Conservation (phyloP, 768 basidiomycete species). For the Neoboletus subvelutipes region DNA sequence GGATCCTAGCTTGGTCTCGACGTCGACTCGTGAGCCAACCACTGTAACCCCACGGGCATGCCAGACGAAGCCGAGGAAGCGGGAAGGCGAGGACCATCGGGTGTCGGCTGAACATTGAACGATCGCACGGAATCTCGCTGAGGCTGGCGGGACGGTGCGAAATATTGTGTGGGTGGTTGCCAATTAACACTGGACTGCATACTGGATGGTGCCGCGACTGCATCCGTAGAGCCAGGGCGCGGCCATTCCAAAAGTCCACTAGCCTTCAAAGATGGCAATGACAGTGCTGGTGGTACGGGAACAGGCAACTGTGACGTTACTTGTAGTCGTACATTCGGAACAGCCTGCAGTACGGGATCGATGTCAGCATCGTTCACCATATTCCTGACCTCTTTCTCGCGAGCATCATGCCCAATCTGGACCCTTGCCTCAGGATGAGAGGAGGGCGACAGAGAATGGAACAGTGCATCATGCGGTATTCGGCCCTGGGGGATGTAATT, state of each 20-base stretch:
- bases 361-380: conserved; percentile 29
- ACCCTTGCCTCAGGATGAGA: conserved; percentile 20
- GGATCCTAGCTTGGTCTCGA: conserved; percentile 24
- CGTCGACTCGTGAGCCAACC: conserved; percentile 63
- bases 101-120: conserved; percentile 9
- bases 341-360: conserved; percentile 32
- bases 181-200: conserved; percentile 16
- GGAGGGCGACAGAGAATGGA: conserved; percentile 25
- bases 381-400: conserved; percentile 30
- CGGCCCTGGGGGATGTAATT: conserved; percentile 34
- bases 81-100: conserved; percentile 18
- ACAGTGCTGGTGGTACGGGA: conserved; percentile 30
- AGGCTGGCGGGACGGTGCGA: conserved; percentile 18
- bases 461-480: conserved; percentile 36
- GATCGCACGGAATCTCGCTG: conserved; percentile 21
- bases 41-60: conserved; percentile 67
- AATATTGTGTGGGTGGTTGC: conserved; percentile 26
- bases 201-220: conserved; percentile 9
- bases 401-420: conserved; percentile 20
- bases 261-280: conserved; percentile 71
- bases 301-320: conserved; percentile 14
- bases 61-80: conserved; percentile 27
- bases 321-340: conserved; percentile 22
- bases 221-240: conserved; percentile 44
- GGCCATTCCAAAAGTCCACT: conserved; percentile 64